phyloP scores from a whole-genome alignment of 2,329 filamentous ascomycete genomes.

The Incumbomyces lentus region DNA sequence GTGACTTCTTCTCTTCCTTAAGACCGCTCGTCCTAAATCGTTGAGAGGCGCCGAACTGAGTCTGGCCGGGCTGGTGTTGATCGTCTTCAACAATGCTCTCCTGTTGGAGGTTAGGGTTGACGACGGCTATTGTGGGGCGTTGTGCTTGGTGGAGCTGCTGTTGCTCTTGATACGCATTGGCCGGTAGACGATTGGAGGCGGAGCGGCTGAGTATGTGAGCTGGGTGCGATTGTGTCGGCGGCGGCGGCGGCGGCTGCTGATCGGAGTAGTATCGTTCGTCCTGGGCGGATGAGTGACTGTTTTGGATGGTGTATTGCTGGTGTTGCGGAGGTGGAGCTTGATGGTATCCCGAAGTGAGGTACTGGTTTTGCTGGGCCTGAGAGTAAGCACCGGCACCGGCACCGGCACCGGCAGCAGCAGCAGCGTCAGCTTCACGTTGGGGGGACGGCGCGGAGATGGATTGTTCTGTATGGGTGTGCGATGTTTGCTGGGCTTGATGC shows the following conservation, averaged over 20 bases:
- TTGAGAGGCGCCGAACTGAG: slow-evolving; percentile 17
- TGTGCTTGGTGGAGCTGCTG: slow-evolving; percentile 3
- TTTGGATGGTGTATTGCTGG: neutral
- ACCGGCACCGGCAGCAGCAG: neutral
- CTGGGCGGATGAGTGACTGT: neutral
- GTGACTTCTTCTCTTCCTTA: slow-evolving; percentile 10
- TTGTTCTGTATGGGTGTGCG: slow-evolving; percentile 5
- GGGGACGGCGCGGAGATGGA: neutral
- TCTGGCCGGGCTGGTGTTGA: slow-evolving; percentile 14
- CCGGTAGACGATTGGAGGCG: slow-evolving; percentile 11
- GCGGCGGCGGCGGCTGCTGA: neutral
- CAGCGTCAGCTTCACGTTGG: too few relatives aligned
- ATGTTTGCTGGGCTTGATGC: neutral
- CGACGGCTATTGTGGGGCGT: slow-evolving; percentile 15
- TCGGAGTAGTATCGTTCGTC: slow-evolving; percentile 6
- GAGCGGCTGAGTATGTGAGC: slow-evolving; percentile 12
- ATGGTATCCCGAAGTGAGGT: neutral
- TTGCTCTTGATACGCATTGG: slow-evolving; percentile 15
- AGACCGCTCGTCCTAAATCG: slow-evolving; percentile 9
- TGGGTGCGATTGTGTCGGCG: slow-evolving; percentile 6
- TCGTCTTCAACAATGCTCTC: slow-evolving; percentile 11
- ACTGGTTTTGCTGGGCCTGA: neutral
- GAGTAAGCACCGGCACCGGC: neutral
- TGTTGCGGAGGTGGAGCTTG: neutral
- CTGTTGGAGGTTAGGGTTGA: slow-evolving; percentile 12